Conservation (phyloP, 2,329 filamentous ascomycete genomes). For the Sarocladiaceae sp. region DNA sequence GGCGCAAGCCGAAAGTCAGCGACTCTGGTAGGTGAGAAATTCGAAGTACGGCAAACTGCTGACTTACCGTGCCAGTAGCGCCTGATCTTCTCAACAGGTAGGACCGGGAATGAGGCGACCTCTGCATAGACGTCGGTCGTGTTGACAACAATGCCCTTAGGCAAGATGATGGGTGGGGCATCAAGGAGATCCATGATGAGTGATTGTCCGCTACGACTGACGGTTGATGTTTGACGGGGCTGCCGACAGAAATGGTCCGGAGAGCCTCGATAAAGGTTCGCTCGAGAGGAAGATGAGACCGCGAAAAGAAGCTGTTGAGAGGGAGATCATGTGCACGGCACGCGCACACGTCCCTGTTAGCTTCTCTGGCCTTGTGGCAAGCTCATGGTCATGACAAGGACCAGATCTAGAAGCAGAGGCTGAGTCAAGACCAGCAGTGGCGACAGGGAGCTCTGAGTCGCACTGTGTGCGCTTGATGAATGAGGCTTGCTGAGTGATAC, state of each 20-base stretch:
- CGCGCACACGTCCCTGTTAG: conserved; percentile 8
- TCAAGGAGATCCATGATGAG: conserved; percentile 27
- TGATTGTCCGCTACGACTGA: neutral
- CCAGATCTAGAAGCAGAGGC: neutral
- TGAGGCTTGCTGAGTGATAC: too few relatives aligned
- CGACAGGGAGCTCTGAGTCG: too few relatives aligned
- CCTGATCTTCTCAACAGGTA: conserved; percentile 47
- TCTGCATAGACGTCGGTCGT: conserved; percentile 44
- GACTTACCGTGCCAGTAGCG: conserved; percentile 51
- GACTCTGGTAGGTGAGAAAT: neutral
- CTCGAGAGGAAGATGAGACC: neutral
- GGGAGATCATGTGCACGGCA: conserved; percentile 1
- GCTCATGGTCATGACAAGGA: conserved; percentile 4
- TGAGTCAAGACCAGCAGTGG: too few relatives aligned
- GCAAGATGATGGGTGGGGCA: conserved; percentile 33
- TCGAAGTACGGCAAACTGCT: neutral
- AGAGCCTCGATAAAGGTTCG: too few relatives aligned
- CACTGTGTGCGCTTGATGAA: too few relatives aligned
- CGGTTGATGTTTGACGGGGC: too few relatives aligned
- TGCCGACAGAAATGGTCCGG: too few relatives aligned
- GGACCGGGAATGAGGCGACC: conserved; percentile 43
- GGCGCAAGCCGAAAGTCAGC: conserved; percentile 1
- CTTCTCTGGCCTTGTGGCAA: conserved; percentile 7
- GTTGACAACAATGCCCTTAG: conserved; percentile 53
- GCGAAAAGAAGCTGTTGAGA: neutral